These are phyloP conservation scores for Cercospora nicotianae DNA, from an alignment of 2,329 filamentous ascomycete genomes.

Conservation along the genomic window DNA sequence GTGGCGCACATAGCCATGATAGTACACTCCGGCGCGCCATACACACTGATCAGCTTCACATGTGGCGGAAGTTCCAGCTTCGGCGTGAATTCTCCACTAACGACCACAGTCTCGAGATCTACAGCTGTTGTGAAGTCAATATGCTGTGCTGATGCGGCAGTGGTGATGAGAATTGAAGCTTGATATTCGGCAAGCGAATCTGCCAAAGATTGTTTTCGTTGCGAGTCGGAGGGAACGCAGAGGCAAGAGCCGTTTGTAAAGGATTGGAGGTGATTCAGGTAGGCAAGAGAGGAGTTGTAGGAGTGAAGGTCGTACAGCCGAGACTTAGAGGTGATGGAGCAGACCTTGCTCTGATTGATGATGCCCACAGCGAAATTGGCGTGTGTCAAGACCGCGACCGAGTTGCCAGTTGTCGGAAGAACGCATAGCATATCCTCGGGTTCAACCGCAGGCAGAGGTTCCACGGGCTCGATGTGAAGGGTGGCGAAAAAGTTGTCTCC, in stretches of 20 bases:
- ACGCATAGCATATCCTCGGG: background rate
- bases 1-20: slow-evolving; percentile 7
- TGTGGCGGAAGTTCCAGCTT: slow-evolving; percentile 42
- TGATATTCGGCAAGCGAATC: slow-evolving; percentile 37
- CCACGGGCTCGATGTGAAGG: background rate
- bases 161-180: slow-evolving; percentile 55
- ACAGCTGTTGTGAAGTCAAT: slow-evolving; percentile 25
- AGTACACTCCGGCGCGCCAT: slow-evolving; percentile 45
- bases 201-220: slow-evolving; percentile 54
- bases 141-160: slow-evolving; percentile 52
- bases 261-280: slow-evolving; percentile 27
- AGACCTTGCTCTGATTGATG: slow-evolving; percentile 3
- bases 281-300: slow-evolving; percentile 31
- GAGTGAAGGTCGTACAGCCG: slow-evolving; percentile 30
- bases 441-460: background rate
- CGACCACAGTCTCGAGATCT: slow-evolving; percentile 7
- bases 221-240: slow-evolving; percentile 39
- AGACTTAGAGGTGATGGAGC: slow-evolving; percentile 7
- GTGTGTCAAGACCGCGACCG: slow-evolving; percentile 14
- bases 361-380: slow-evolving; percentile 9
- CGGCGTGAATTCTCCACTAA: slow-evolving; percentile 44
- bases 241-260: slow-evolving; percentile 22
- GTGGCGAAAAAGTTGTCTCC: slow-evolving; percentile 5
- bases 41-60: slow-evolving; percentile 44
- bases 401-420: slow-evolving; percentile 44